Evolutionary conservation across 1,284 basidiomycete genomes (phyloP).

Genomic region (Earliella scabrosa): DNA sequence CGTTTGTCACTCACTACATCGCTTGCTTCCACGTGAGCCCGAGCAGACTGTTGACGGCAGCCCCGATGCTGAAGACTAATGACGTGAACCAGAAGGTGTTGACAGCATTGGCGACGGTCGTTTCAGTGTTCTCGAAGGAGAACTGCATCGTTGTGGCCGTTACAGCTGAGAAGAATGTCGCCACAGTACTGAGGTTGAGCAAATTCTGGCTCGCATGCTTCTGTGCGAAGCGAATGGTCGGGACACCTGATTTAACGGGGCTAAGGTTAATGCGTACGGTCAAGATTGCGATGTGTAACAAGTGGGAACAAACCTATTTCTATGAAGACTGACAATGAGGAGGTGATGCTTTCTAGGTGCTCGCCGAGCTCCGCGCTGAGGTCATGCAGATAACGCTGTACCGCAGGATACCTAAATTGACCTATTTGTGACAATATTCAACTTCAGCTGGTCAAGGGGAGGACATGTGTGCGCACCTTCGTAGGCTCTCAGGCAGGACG

Average conservation of each 20-base stretch:
- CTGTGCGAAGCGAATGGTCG: conserved; percentile 75
- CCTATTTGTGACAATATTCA: conserved; percentile 38
- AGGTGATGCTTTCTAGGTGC: conserved; percentile 68
- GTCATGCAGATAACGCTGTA: conserved; percentile 75
- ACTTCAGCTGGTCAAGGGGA: neutral
- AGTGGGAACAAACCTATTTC: conserved; percentile 59
- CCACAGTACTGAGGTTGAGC: conserved; percentile 73
- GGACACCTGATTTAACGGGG: conserved; percentile 52
- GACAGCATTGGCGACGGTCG: conserved; percentile 50
- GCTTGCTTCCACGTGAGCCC: conserved; percentile 79
- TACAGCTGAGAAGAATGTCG: conserved; percentile 79
- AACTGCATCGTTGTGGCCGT: conserved; percentile 75
- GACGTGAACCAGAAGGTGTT: conserved; percentile 78
- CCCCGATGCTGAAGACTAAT: conserved; percentile 76
- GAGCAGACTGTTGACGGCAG: conserved; percentile 74
- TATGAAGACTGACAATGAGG: conserved; percentile 68
- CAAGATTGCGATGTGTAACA: neutral
- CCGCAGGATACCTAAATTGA: conserved; percentile 70
- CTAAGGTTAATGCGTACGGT: conserved; percentile 8
- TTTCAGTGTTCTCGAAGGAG: conserved; percentile 48
- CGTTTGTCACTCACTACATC: conserved; percentile 63
- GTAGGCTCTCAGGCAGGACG: conserved; percentile 68
- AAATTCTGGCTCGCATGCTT: conserved; percentile 71
- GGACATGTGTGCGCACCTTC: conserved; percentile 41
- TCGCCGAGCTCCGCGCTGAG: conserved; percentile 70